phyloP scores from a whole-genome alignment of 352 stramenopile genomes.

The Pythium vanterpoolii region DNA sequence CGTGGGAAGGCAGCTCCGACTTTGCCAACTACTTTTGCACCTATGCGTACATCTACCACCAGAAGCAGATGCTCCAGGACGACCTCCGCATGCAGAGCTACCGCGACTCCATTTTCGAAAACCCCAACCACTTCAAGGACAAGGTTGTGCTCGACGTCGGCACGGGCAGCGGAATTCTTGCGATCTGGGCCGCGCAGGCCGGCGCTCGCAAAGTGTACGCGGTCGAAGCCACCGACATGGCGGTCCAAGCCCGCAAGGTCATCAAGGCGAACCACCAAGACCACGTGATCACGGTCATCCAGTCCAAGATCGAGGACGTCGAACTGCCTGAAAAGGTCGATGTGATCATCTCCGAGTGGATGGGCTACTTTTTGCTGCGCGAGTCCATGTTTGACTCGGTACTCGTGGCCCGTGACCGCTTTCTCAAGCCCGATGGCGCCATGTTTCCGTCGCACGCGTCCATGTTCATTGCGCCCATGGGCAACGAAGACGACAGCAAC shows the following conservation, averaged over 20 bases:
- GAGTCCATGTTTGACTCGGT: constrained; percentile 99
- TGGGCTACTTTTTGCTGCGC: constrained; percentile 99
- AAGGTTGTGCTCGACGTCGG: constrained; percentile 99
- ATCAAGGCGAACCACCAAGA: constrained; percentile 96
- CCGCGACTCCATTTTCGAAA: constrained; percentile 97
- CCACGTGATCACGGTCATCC: constrained; percentile 98
- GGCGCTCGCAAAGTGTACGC: constrained; percentile 98
- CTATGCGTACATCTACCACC: constrained; percentile 89
- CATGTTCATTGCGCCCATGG: constrained; percentile 97
- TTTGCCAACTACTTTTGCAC: constrained; percentile 91
- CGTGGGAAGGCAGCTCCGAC: constrained; percentile 80
- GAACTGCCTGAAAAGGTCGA: constrained; percentile 97
- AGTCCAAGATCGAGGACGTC: constrained; percentile 98
- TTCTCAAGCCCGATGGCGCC: constrained; percentile 93
- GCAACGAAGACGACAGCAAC: constrained; percentile 90
- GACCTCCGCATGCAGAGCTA: constrained; percentile 99
- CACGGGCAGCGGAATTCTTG: constrained; percentile 98
- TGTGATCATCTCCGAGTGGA: constrained; percentile 99
- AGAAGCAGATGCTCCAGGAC: constrained; percentile 99
- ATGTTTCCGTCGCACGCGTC: constrained; percentile 99
- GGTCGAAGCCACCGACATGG: constrained; percentile 98
- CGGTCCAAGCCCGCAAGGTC: constrained; percentile 93
- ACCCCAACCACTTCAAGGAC: constrained; percentile 97
- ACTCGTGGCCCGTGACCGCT: constrained; percentile 95
- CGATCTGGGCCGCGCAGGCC: constrained; percentile 98